Conservation (phyloP, 345 rosid species). For the Eucalyptus viminalis region DNA sequence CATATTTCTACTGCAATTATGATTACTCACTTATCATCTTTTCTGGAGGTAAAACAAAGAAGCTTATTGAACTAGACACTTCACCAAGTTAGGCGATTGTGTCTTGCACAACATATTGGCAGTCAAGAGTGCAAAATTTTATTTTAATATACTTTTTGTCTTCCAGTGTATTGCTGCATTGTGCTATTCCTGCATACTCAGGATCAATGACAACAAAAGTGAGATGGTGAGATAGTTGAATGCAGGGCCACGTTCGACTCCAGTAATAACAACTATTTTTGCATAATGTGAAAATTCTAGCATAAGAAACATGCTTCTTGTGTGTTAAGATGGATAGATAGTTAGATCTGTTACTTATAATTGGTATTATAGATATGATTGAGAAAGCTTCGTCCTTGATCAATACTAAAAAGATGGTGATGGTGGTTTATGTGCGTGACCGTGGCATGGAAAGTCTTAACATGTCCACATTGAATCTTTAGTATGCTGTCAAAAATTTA, state of each 20-base stretch:
- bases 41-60: neutral
- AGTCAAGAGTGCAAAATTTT: neutral
- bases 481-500: neutral
- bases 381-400: neutral
- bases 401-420: neutral
- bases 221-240: neutral
- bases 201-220: neutral
- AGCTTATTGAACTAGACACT: neutral
- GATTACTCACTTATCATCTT: neutral
- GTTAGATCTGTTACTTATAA: neutral
- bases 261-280: neutral
- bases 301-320: neutral
- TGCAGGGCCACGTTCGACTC: neutral
- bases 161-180: neutral
- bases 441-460: neutral
- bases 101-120: neutral
- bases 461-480: neutral
- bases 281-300: neutral
- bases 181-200: neutral
- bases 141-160: neutral
- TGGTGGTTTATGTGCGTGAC: neutral
- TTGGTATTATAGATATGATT: neutral
- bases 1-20: neutral
- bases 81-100: neutral
- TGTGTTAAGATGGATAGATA: neutral